A percentile compares a stretch with the other conserved stretches of the same genome.
phyloP scores from a whole-genome alignment of 495 filamentous ascomycete species.

The Hypoxylon lienhwacheense region DNA sequence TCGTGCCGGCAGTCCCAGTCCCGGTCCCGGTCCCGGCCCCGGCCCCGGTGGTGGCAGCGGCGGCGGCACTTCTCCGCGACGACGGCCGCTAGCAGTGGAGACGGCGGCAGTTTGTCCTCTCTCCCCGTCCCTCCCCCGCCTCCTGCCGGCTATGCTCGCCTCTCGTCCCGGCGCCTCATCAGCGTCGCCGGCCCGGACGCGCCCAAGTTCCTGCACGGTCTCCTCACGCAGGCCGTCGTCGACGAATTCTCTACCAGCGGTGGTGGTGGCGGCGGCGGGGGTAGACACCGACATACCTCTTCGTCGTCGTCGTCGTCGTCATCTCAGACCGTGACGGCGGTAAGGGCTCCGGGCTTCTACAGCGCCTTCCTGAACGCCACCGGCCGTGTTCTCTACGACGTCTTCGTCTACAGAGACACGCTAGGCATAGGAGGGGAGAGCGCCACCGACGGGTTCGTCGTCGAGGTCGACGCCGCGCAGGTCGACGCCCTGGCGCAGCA shows the following conservation, averaged over 20 bases:
- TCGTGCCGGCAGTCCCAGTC: slow-evolving; percentile 30
- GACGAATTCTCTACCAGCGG: slow-evolving; percentile 24
- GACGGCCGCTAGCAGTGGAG: too few species aligned
- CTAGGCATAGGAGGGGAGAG: slow-evolving; percentile 35
- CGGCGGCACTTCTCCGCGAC: slow-evolving; percentile 15
- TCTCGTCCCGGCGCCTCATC: slow-evolving; percentile 75
- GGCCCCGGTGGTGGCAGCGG: not conserved
- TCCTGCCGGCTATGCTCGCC: slow-evolving; percentile 50
- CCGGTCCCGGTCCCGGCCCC: slow-evolving; percentile 18
- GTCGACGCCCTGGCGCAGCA: slow-evolving; percentile 64
- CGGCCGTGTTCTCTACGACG: slow-evolving; percentile 82
- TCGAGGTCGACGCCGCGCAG: slow-evolving; percentile 77
- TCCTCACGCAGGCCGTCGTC: slow-evolving; percentile 74
- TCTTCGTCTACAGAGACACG: slow-evolving; percentile 76
- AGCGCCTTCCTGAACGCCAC: slow-evolving; percentile 81
- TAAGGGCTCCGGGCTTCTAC: slow-evolving; percentile 59
- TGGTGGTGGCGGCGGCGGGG: not conserved
- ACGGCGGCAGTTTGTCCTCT: not conserved
- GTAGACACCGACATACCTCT: slow-evolving; percentile 4
- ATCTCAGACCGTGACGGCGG: not conserved
- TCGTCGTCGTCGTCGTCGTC: slow-evolving; percentile 29
- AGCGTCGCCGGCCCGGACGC: slow-evolving; percentile 77
- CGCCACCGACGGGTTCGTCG: slow-evolving; percentile 60
- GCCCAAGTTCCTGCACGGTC: slow-evolving; percentile 81
- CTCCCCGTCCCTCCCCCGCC: slow-evolving; percentile 44